These are phyloP conservation scores for Neltuma alba DNA, from an alignment of 306 rosid genomes.

Conservation along the genomic window DNA sequence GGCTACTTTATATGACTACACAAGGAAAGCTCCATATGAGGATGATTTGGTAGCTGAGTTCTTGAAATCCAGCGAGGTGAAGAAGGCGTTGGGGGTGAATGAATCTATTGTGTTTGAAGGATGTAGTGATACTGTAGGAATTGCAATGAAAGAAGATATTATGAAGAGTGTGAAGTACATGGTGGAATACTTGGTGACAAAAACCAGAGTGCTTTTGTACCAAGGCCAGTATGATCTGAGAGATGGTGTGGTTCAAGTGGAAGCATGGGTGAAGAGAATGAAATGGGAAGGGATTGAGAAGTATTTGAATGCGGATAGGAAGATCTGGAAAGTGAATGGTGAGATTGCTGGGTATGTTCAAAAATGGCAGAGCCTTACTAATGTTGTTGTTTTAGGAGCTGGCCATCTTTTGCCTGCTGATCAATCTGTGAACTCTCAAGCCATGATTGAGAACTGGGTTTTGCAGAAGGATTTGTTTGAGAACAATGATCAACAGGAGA, in stretches of 20 bases:
- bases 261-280: not conserved
- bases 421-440: slow-evolving; percentile 62
- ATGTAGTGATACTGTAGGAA: slow-evolving; percentile 56
- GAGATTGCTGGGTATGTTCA: not conserved
- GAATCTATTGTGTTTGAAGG: not conserved
- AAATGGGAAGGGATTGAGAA: not conserved
- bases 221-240: not conserved
- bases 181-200: not conserved
- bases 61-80: not conserved
- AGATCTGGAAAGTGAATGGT: not conserved
- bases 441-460: slow-evolving; percentile 87
- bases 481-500: not conserved
- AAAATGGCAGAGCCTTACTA: slow-evolving; percentile 61
- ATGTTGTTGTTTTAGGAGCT: slow-evolving; percentile 71
- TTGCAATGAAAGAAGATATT: slow-evolving; percentile 48
- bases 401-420: slow-evolving; percentile 83
- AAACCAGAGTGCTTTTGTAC: not conserved
- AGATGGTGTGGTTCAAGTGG: not conserved
- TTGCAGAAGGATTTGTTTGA: slow-evolving; percentile 55
- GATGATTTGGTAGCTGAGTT: not conserved
- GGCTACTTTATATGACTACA: not conserved
- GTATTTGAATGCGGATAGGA: not conserved
- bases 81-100: slow-evolving; percentile 41
- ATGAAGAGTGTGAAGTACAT: not conserved
- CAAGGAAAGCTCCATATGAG: not conserved